Base-by-base conservation (phyloP, 2,329 filamentous ascomycete genomes). In the Alternaria sp. region DNA sequence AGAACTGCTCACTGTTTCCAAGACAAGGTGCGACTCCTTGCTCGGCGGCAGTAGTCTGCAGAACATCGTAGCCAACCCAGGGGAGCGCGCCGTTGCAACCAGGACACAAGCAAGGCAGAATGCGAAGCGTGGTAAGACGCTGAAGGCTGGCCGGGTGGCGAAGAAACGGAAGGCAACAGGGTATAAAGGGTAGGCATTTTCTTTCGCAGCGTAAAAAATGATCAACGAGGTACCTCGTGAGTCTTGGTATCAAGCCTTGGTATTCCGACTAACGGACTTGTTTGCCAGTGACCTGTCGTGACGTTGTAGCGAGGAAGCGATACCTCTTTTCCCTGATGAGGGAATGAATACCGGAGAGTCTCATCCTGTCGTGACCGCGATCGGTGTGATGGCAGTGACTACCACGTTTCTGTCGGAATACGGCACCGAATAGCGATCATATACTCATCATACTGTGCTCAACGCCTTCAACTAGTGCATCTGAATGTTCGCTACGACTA, bases 1-100 rank as follows among this genome's bases (percentile, higher is more conserved):
- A 11, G 17, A 57, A 21, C 12, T 61, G 21, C 32, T 66, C 49
- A 17, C 26, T 9, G n/a, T 12, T 2, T 63, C 52, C 7, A 61
- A 66, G 28, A 54, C 26, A 4, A 51, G 50, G 17, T 66, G 63
- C 28, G 47, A 63, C 13, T 36, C 26, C 32, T 17, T 63, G n/a
- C 10, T 63, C 19, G 60, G 46, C 11, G 57, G 45, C 4, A 13
- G 12, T 11, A 23, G 60, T n/a, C 8, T 60, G 47, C 53, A 58
- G 12, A 12, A 21, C 7, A 17, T 66, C 12, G 59, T 66, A 11
- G 60, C 15, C 9, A 28, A 30, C 11, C 25, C 61, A n/a, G 11
- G 15, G 6, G 19, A 59, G 25, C 43, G 55, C 2, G n/a, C 36
- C 5, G 32, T 15, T 13, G 49, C 30, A 36, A 52, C 49, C 13